Evolutionary conservation across 768 basidiomycete genomes (phyloP), one percentile per base, ranked within the genome.

Genomic region (Lactifluus piperatus): DNA sequence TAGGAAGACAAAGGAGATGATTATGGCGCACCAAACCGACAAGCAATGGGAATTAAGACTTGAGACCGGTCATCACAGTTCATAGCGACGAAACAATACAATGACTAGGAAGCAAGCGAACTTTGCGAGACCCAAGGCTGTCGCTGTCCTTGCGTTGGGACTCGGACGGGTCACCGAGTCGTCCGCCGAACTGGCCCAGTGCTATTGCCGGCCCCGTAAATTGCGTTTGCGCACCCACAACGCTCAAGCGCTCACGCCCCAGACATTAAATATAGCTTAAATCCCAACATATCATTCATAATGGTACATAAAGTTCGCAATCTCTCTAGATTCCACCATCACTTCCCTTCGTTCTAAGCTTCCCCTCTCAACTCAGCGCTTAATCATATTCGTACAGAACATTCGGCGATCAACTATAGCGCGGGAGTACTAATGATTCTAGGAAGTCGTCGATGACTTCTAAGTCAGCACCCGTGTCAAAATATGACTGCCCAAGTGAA

Each of bases 11-110:
- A 34, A 26, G 9, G 26, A 10, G 39, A 3, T 36, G 7, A 34
- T n/a, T n/a, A 47, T 39, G 5, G 71, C 81, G 62, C 64, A 85
- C 83, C 74, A 66, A 81, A 79, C 68, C 82, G 75, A 68, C 82
- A 84, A 2, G 80, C 77, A 32, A 83, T 67, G 8, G 79, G 73
- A 39, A 83, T 43, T n/a, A 58, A 58, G 14, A 24, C 52, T 51
- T 55, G 54, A 24, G 43, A 11, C 10, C 7, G 32, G 6, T 45
- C 30, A 18, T 56, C 59, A 24, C 18, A 26, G 26, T 51, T 45
- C 59, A 60, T 60, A 16, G 29, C 29, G 41, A 50, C 24, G 26
- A 39, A 16, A 54, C 8, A 26, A 34, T 11, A 37, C 34, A 37
- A 27, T 39, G 45, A 16, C 1, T 27, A 5, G 13, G 26, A 46